phyloP scores from a whole-genome alignment of 108 stramenopile species.

The Cyclotella atomus region DNA sequence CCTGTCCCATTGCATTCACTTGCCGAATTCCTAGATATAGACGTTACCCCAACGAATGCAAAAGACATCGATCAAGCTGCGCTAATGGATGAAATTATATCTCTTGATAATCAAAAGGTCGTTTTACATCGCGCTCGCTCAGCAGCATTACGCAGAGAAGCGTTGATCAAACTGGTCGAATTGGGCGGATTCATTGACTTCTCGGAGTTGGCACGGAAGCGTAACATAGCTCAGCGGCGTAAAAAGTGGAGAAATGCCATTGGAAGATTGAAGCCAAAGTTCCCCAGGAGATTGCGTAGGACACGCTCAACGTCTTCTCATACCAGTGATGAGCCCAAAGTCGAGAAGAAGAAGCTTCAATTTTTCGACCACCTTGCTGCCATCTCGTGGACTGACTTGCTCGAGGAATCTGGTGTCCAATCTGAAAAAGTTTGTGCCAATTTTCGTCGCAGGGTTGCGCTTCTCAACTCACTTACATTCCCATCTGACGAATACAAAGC shows the following conservation, averaged over 20 bases:
- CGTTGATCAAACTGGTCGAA: slow-evolving; percentile 39
- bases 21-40: neutral
- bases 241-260: slow-evolving; percentile 40
- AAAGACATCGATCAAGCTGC: slow-evolving; percentile 1
- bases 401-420: slow-evolving; percentile 38
- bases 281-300: slow-evolving; percentile 22
- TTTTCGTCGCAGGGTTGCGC: slow-evolving; percentile 36
- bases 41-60: neutral
- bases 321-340: slow-evolving; percentile 8
- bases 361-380: slow-evolving; percentile 46
- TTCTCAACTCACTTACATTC: slow-evolving; percentile 38
- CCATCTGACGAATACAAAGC: slow-evolving; percentile 43
- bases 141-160: slow-evolving; percentile 23
- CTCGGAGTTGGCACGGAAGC: slow-evolving; percentile 38
- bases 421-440: slow-evolving; percentile 42
- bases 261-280: slow-evolving; percentile 28
- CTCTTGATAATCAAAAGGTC: slow-evolving; percentile 34
- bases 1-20: neutral
- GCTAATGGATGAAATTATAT: slow-evolving; percentile 28
- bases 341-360: slow-evolving; percentile 45
- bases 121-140: slow-evolving; percentile 38
- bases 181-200: slow-evolving; percentile 41
- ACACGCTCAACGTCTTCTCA: slow-evolving; percentile 2
- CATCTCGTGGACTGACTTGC: slow-evolving; percentile 38
- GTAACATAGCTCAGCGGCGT: slow-evolving; percentile 36